Conservation (phyloP, 257 asterid genomes). For the Solanum chmielewskii region DNA sequence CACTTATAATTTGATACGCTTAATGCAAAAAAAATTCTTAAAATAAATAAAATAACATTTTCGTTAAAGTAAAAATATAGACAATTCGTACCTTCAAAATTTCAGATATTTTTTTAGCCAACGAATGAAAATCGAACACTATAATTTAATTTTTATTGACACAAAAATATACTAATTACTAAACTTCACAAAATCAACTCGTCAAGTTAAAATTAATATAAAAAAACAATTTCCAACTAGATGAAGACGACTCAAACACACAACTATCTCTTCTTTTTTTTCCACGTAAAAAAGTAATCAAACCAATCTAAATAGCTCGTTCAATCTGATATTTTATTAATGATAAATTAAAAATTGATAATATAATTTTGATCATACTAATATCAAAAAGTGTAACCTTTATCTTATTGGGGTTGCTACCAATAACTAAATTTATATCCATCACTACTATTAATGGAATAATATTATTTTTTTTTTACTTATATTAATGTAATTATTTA, state of each 20-base stretch:
- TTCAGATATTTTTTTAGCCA: not conserved
- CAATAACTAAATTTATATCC: not conserved
- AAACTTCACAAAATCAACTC: not conserved
- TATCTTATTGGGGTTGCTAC: not conserved
- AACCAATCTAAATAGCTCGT: not conserved
- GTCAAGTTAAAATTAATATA: not conserved
- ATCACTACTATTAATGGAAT: not conserved
- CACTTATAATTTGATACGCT: not conserved
- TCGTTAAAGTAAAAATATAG: no score
- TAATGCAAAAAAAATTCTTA: no score
- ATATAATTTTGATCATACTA: not conserved
- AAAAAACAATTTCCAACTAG: not conserved
- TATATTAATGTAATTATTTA: not conserved
- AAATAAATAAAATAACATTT: no score
- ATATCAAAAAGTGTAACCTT: not conserved
- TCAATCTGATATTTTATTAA: not conserved
- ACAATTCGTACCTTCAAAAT: not conserved
- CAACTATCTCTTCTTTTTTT: not conserved
- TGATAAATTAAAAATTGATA: fast-evolving
- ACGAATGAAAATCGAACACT: not conserved
- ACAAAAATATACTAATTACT: not conserved
- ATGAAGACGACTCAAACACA: fast-evolving
- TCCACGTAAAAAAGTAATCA: not conserved
- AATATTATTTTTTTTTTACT: no score
- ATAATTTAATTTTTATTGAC: not conserved